These are phyloP conservation scores for Trichoderma afroharzianum DNA, from an alignment of 2,329 filamentous ascomycete species.

Conservation along the genomic window DNA sequence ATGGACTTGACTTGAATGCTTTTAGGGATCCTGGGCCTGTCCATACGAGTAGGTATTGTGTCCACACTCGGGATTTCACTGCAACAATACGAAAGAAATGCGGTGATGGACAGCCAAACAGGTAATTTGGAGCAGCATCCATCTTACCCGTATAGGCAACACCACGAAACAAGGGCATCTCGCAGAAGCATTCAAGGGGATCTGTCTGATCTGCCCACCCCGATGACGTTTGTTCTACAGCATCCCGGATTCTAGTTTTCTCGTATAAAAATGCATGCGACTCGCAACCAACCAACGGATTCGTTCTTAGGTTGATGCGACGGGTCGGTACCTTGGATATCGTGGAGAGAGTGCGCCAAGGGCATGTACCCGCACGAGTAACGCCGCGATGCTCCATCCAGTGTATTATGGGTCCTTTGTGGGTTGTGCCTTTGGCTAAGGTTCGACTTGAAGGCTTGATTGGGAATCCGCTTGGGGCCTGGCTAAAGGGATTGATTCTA, in stretches of 20 bases:
- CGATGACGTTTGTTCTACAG: not conserved
- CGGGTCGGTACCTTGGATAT: not conserved
- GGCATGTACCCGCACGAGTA: constrained; percentile 10
- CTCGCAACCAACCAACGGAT: not conserved
- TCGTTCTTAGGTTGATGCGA: not conserved
- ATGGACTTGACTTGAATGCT: not conserved
- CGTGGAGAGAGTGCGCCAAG: not conserved
- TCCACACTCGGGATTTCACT: not conserved
- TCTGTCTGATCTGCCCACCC: not conserved
- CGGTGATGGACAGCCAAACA: not conserved
- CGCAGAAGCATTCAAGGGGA: not conserved
- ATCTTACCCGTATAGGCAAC: not conserved
- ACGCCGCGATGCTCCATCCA: not conserved
- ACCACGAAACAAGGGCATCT: no score
- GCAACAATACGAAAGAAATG: not conserved
- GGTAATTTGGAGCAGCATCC: not conserved
- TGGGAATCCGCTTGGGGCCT: not conserved
- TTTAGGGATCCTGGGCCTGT: not conserved
- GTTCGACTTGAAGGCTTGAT: not conserved
- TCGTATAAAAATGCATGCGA: not conserved
- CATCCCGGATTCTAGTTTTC: not conserved
- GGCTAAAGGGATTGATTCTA: not conserved
- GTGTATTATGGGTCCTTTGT: not conserved
- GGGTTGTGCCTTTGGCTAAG: not conserved
- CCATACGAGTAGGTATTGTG: not conserved